Evolutionary conservation across 2,329 filamentous ascomycete species (phyloP), one percentile per base, ranked within the genome.

Genomic region (Aspergillus fructus): DNA sequence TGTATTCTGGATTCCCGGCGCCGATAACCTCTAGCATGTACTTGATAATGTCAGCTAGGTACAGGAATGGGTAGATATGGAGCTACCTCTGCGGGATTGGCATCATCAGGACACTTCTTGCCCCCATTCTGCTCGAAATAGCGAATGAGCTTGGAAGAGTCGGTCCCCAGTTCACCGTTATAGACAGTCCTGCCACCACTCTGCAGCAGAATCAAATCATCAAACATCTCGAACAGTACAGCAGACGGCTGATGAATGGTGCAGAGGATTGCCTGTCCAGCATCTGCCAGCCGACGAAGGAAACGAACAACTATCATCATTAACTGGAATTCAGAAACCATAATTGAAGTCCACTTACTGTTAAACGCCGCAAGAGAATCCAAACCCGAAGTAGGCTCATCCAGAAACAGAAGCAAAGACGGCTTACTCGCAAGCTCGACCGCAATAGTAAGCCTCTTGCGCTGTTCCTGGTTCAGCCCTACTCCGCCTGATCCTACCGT

Each of bases 161-260:
- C 90, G 51, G 85, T 81, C 49, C 91, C 91, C 43, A 96, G 89
- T 58, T 93, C 87, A 19, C 91, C 91, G 67, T 94, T 93, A 77
- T 96, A 96, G 49, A 96, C 90, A 47, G 89, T 90, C 54, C 87
- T 83, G 4, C 91, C 91, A 59, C 91, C 91, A 41, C 84, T 83
- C 73, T 93, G 86, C 2, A 96, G 81, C 3, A 96, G 81, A 5
- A 96, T 78, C 2, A 96, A 81, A 12, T 91, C 84, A 70, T 96
- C 91, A 63, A 96, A 96, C 73, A 92, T 89, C 72, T 94, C 90
- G 65, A 96, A 96, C 0, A 96, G 81, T 0, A 90, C 87, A 15
- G 90, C 89, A 63, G 92, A 93, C 1, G 92, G 91, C 71, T 96
- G 92, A 72, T 96, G 92, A 62, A 96, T 96, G 0, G 92, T 96